Evolutionary conservation across 2,329 filamentous ascomycete genomes (phyloP), one percentile per base, ranked within the genome.

Genomic region (Kalmusia sp.): DNA sequence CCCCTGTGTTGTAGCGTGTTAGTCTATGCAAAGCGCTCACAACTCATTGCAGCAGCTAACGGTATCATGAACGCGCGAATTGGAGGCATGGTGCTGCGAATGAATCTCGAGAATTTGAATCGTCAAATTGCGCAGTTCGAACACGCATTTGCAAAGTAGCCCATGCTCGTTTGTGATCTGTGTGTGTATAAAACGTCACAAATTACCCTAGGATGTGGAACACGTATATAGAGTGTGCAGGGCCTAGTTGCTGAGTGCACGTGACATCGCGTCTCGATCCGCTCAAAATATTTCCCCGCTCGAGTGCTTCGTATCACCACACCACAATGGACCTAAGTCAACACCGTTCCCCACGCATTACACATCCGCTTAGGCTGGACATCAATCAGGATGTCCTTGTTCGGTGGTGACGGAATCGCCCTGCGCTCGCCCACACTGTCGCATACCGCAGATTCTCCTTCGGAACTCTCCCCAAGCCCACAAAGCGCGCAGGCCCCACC

Each of bases 371-470:
- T 12, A 34, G 43, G 46, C 38, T 59, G 38, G 51, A 57, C 44
- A 53, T 52, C 28, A 65, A 67, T 37, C 58, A 65, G 61, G 61
- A 75, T 75, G 72, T 73, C 71, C 54, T 70, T 74, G 41, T 74
- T 73, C 62, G 71, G 70, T 59, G 70, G 70, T 67, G 66, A 72
- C 22, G 51, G 44, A 43, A 58, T 49, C 38, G 54, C 41, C 2
- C 48, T 58, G 34, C 52, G 41, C 15, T 51, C 55, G 7, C 49
- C 53, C n/a, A 51, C 56, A 14, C 55, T 57, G 17, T 50, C 55
- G 14, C 34, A 37, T 19, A 31, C 39, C 21, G 15, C 43, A 15
- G 43, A 34, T 19, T 43, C 38, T 38, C 33, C 21, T 7, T n/a
- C 33, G n/a, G 25, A 40, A 19, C 24, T n/a, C 25, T 37, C 52